Percentiles rank a stretch among this genome's conserved stretches.
These are phyloP conservation scores for Yamadazyma membranifaciens DNA, from an alignment of 1,139 yeast species.

Conservation along the genomic window DNA sequence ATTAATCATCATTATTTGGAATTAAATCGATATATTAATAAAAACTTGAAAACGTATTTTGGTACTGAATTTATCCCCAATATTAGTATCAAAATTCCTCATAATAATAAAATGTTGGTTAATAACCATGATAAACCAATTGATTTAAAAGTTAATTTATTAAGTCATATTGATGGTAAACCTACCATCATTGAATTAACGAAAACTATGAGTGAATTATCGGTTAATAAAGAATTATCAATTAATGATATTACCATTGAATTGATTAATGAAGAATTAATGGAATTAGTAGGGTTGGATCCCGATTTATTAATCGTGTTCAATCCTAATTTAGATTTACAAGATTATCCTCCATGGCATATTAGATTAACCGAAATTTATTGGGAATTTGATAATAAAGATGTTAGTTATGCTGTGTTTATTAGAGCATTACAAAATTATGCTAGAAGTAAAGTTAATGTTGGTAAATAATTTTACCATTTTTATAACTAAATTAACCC, in stretches of 20 bases:
- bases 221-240: slow-evolving; percentile 59
- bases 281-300: slow-evolving; percentile 78
- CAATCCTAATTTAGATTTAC: slow-evolving; percentile 82
- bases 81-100: slow-evolving; percentile 61
- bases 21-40: slow-evolving; percentile 56
- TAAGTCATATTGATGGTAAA: slow-evolving; percentile 82
- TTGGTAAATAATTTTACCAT: slow-evolving; percentile 58
- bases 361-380: slow-evolving; percentile 84
- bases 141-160: slow-evolving; percentile 62
- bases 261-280: slow-evolving; percentile 71
- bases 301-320: slow-evolving; percentile 86
- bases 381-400: slow-evolving; percentile 82
- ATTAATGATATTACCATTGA: slow-evolving; percentile 69
- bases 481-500: too few relatives aligned
- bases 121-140: slow-evolving; percentile 34
- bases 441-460: slow-evolving; percentile 78
- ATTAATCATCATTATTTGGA: slow-evolving; percentile 50
- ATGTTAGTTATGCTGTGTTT: slow-evolving; percentile 82
- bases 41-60: slow-evolving; percentile 68
- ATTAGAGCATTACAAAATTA: slow-evolving; percentile 79
- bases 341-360: slow-evolving; percentile 99
- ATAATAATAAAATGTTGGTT: slow-evolving; percentile 48
- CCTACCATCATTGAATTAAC: slow-evolving; percentile 87
- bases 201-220: slow-evolving; percentile 78
- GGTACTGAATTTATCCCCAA: slow-evolving; percentile 70